Evolutionary conservation across 2,329 filamentous ascomycete genomes (phyloP).

Genomic region (Clonostachys byssicola): DNA sequence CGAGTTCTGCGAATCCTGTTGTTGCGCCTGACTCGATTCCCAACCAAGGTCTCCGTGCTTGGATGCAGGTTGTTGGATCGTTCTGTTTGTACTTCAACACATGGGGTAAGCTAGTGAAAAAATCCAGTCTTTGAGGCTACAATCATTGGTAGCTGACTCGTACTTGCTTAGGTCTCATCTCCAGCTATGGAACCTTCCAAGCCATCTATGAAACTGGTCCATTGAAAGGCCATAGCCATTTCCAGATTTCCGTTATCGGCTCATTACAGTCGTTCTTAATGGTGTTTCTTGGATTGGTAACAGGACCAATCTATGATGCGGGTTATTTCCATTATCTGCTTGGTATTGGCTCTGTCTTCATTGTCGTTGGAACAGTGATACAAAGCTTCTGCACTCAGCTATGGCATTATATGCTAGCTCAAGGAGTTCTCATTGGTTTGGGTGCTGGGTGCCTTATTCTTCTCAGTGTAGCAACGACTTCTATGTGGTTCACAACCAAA

Average conservation of each 20-base stretch:
- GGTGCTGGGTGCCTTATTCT: constrained; percentile 34
- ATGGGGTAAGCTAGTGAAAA: constrained; percentile 16
- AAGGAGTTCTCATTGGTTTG: constrained; percentile 37
- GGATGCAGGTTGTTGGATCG: constrained; percentile 16
- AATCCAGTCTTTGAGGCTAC: not conserved
- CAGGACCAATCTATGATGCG: constrained; percentile 41
- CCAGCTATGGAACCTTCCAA: constrained; percentile 14
- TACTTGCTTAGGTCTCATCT: constrained; percentile 9
- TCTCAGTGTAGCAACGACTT: constrained; percentile 23
- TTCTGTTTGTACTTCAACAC: constrained; percentile 35
- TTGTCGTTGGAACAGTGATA: constrained; percentile 43
- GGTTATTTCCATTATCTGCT: constrained; percentile 37
- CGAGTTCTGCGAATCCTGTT: no score
- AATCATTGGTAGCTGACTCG: not conserved
- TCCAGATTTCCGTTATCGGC: constrained; percentile 30
- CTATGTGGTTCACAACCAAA: constrained; percentile 20
- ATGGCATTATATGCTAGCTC: constrained; percentile 38
- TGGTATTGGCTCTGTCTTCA: constrained; percentile 28
- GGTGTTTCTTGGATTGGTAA: constrained; percentile 13
- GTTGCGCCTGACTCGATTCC: constrained; percentile 10
- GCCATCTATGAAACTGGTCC: constrained; percentile 10
- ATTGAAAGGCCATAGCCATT: constrained; percentile 2
- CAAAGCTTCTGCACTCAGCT: constrained; percentile 25
- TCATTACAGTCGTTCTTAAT: constrained; percentile 41
- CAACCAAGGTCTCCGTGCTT: constrained; percentile 12